Conservation (phyloP, 228 moss, liverwort and hornwort genomes). For the Sphagnum fallax region DNA sequence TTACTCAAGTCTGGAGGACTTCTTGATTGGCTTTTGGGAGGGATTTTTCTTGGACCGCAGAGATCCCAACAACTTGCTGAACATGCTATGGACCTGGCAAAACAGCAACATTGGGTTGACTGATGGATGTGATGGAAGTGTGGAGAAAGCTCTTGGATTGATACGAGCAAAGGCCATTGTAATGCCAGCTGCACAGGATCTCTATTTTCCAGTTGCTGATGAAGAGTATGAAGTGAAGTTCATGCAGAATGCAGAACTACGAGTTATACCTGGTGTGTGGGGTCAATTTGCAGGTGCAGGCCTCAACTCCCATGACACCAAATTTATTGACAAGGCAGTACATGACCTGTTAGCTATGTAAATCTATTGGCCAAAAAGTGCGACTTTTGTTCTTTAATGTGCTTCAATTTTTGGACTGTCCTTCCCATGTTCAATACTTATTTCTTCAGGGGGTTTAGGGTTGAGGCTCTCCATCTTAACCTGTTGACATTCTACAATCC, state of each 20-base stretch:
- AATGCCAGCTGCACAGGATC: constrained; percentile 56
- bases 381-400: too few relatives aligned
- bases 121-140: constrained; percentile 46
- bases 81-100: constrained; percentile 72
- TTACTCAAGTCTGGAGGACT: constrained; percentile 62
- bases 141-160: constrained; percentile 60
- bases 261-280: constrained; percentile 56
- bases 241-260: constrained; percentile 55
- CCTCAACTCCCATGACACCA: constrained; percentile 49
- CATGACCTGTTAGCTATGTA: constrained; percentile 47
- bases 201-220: constrained; percentile 46
- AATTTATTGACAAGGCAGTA: constrained; percentile 56
- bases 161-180: constrained; percentile 60
- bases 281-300: constrained; percentile 64
- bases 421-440: too few relatives aligned
- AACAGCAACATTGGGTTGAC: constrained; percentile 52
- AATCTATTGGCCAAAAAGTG: neutral
- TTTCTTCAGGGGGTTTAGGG: too few relatives aligned
- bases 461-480: too few relatives aligned
- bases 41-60: constrained; percentile 58
- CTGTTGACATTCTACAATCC: too few relatives aligned
- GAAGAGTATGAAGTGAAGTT: constrained; percentile 59
- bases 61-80: constrained; percentile 59
- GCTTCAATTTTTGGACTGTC: too few relatives aligned
- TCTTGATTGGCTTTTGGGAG: constrained; percentile 61